Evolutionary conservation across 1,284 basidiomycete species (phyloP), one percentile per base, ranked within the genome.

Genomic region (Apiotrichum siamense): DNA sequence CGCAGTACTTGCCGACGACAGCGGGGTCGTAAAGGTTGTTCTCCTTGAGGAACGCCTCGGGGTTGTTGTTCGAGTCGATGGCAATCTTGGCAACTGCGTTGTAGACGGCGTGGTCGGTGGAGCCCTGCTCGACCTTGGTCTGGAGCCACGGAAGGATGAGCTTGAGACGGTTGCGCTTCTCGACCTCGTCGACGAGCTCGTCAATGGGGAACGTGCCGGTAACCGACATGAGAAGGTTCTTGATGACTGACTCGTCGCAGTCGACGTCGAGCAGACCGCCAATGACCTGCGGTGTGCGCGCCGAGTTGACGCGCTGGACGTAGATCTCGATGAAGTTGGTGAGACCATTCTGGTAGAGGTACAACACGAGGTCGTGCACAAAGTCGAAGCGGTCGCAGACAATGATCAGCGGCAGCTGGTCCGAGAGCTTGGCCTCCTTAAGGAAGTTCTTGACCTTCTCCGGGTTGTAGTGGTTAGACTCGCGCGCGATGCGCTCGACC

Each of bases 371-470:
- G 69, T 99, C 96, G 74, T 99, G 96, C 11, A 99, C 96, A 70
- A 97, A 98, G 80, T 97, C 93, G 80, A 98, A 99, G 33, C 96
- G 91, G 76, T 99, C 96, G 81, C 96, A 98, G 65, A 99, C 96
- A 61, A 99, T 98, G 79, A 98, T 99, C 65, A 99, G 85, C 13
- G 96, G 96, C 32, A 99, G 84, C 74, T 98, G 96, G 74, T 98
- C 96, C 39, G 85, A 77, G 33, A 99, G 84, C 70, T 97, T 96
- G 65, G 94, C 94, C 73, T 99, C 96, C 74, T 93, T 94, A 75
- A 98, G 84, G 85, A 97, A 98, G 79, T 99, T 99, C 81, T 98
- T 98, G 80, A 98, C 96, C 77, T 99, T 99, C 78, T 99, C 96
- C 2, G 96, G 89, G 75, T 96, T 96, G 81, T 98, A 98, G 76